A percentile compares a stretch with the other conserved stretches of the same genome.
Evolutionary conservation across 2,329 filamentous ascomycete genomes (phyloP).

Genomic region (Exophiala phaeomuriformis): DNA sequence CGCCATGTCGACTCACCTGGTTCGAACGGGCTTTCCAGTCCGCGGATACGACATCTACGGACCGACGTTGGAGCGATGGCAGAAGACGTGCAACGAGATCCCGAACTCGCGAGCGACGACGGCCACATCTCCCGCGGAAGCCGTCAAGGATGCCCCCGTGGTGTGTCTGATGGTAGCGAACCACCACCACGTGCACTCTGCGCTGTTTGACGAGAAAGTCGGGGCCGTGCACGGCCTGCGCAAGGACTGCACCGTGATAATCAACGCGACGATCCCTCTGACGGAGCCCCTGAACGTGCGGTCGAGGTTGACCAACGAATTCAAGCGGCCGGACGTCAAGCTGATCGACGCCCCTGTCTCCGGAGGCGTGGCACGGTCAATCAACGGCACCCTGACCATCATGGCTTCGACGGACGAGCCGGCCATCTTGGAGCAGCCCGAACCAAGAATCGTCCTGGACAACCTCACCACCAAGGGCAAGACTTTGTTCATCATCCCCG

Average conservation of each 20-base stretch:
- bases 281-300: constrained; percentile 57
- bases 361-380: constrained; percentile 60
- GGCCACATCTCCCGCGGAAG: constrained; percentile 52
- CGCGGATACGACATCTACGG: constrained; percentile 65
- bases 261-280: constrained; percentile 65
- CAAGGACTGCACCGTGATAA: constrained; percentile 53
- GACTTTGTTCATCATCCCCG: constrained; percentile 58
- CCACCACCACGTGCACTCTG: constrained; percentile 58
- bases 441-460: constrained; percentile 53
- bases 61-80: constrained; percentile 60
- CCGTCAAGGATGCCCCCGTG: constrained; percentile 39
- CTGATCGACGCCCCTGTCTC: constrained; percentile 68
- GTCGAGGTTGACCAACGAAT: constrained; percentile 45
- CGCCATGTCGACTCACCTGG: constrained; percentile 69
- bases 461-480: constrained; percentile 52
- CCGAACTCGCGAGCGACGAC: constrained; percentile 56
- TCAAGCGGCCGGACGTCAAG: constrained; percentile 54
- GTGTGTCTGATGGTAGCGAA: constrained; percentile 64
- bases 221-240: constrained; percentile 47
- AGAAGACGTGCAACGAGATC: constrained; percentile 53
- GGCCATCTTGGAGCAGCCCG: constrained; percentile 45
- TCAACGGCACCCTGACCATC: constrained; percentile 65
- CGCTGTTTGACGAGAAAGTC: constrained; percentile 53
- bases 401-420: constrained; percentile 58
- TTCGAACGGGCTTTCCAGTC: constrained; percentile 59